These are phyloP conservation scores for Begonia loranthoides DNA, from an alignment of 306 rosid genomes.

Conservation along the genomic window DNA sequence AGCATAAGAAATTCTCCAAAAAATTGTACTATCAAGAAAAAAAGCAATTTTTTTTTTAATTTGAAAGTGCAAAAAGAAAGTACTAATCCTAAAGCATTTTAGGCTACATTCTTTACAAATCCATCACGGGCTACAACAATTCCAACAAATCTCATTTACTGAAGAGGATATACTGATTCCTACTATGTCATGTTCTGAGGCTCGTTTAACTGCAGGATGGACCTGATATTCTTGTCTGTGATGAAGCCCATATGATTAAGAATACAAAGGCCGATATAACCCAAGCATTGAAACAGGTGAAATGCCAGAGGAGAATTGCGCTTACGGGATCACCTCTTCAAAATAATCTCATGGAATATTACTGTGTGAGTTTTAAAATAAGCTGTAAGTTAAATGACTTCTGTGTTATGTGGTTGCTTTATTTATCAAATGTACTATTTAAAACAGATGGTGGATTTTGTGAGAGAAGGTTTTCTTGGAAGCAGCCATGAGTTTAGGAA, in stretches of 20 bases:
- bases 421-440: conserved; percentile 9
- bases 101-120: too few species aligned
- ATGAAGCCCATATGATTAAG: conserved; percentile 93
- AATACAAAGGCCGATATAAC: conserved; percentile 84
- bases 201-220: conserved; percentile 45
- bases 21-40: too few species aligned
- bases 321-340: conserved; percentile 97
- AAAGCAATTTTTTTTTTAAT: too few species aligned
- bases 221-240: conserved; percentile 96
- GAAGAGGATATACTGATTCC: too few species aligned
- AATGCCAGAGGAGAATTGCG: conserved; percentile 93
- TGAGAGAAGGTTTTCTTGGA: conserved; percentile 97
- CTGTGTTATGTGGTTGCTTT: background rate
- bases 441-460: conserved; percentile 98
- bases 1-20: too few species aligned
- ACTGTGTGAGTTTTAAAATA: conserved; percentile 54
- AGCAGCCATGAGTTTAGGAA: conserved; percentile 98
- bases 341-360: conserved; percentile 98
- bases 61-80: too few species aligned
- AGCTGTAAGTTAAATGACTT: conserved; percentile 4
- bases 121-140: too few species aligned
- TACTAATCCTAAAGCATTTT: too few species aligned
- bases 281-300: conserved; percentile 92
- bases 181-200: too few species aligned
- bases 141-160: too few species aligned